phyloP scores from a whole-genome alignment of 805 yeast species.

The Suhomyces sp. region DNA sequence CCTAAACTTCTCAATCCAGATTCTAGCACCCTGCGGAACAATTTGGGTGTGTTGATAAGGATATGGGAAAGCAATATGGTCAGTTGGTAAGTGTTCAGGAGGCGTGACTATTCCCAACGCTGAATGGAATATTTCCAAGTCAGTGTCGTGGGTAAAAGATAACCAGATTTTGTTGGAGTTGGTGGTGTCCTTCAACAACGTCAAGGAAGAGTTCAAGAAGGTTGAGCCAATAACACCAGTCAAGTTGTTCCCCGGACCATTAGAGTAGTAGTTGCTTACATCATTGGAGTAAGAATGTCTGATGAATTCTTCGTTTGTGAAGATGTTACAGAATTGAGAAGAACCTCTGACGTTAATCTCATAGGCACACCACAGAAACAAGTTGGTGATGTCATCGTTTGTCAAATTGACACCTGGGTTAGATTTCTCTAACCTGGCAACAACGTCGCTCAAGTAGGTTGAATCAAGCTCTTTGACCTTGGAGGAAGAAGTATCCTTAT shows the following conservation, averaged over 20 bases:
- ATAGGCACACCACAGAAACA: slow-evolving; percentile 69
- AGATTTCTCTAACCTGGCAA: slow-evolving; percentile 52
- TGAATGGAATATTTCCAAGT: slow-evolving; percentile 57
- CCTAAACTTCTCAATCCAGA: slow-evolving; percentile 36
- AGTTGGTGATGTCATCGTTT: slow-evolving; percentile 47
- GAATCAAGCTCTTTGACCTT: slow-evolving; percentile 28
- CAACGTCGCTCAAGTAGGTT: slow-evolving; percentile 51
- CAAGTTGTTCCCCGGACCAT: slow-evolving; percentile 62
- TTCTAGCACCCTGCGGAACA: slow-evolving; percentile 43
- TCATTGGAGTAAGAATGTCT: slow-evolving; percentile 62
- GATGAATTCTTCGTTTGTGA: slow-evolving; percentile 67
- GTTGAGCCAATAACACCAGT: slow-evolving; percentile 62
- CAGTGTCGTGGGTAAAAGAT: slow-evolving; percentile 76
- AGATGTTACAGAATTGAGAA: slow-evolving; percentile 67
- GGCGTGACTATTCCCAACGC: slow-evolving; percentile 61
- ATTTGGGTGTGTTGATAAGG: slow-evolving; percentile 44
- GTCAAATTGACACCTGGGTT: slow-evolving; percentile 57
- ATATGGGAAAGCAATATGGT: slow-evolving; percentile 46
- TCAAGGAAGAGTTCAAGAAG: slow-evolving; percentile 47
- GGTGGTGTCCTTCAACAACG: slow-evolving; percentile 43
- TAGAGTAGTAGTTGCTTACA: slow-evolving; percentile 55
- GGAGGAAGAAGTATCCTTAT: slow-evolving; percentile 15
- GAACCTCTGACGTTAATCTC: slow-evolving; percentile 70
- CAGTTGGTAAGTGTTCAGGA: slow-evolving; percentile 42
- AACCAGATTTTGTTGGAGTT: slow-evolving; percentile 57